A percentile compares a stretch with the other conserved stretches of the same genome.
phyloP scores from a whole-genome alignment of 805 yeast genomes.

The fission yeast (Schizosaccharomyces pombe) region DNA sequence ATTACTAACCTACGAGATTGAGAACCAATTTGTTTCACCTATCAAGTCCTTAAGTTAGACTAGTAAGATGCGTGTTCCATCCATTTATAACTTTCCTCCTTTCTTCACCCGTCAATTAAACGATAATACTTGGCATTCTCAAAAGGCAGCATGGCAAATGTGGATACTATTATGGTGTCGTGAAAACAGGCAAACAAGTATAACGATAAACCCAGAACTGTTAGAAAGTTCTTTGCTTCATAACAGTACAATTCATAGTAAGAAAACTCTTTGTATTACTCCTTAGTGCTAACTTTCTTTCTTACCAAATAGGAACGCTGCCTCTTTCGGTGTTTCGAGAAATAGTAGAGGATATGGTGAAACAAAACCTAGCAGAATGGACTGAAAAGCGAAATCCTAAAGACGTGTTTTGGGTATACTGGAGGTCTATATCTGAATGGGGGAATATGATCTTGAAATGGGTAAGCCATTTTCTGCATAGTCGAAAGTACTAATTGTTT shows the following conservation, averaged over 20 bases:
- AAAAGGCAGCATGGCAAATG: not conserved
- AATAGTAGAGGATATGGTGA: not conserved
- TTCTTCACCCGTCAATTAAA: not conserved
- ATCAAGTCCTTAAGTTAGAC: too few relatives aligned
- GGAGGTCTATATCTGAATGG: not conserved
- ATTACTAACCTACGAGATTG: too few relatives aligned
- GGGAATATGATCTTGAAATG: not conserved
- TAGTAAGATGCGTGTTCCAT: not conserved
- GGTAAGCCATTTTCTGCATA: too few relatives aligned
- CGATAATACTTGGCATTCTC: not conserved
- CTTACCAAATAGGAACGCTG: not conserved
- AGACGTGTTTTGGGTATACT: not conserved
- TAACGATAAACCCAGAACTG: not conserved
- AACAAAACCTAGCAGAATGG: not conserved
- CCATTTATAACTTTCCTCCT: not conserved
- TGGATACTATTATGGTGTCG: slow-evolving; percentile 2
- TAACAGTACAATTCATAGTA: not conserved
- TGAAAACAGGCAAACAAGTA: not conserved
- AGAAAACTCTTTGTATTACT: too few relatives aligned
- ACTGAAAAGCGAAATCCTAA: not conserved
- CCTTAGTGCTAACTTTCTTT: too few relatives aligned
- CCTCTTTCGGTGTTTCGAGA: not conserved
- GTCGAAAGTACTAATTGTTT: too few relatives aligned
- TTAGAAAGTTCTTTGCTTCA: not conserved
- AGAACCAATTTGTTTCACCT: too few relatives aligned